Conservation (phyloP, 371 early-diverging fungal species). For the Cokeromyces recurvatus region DNA sequence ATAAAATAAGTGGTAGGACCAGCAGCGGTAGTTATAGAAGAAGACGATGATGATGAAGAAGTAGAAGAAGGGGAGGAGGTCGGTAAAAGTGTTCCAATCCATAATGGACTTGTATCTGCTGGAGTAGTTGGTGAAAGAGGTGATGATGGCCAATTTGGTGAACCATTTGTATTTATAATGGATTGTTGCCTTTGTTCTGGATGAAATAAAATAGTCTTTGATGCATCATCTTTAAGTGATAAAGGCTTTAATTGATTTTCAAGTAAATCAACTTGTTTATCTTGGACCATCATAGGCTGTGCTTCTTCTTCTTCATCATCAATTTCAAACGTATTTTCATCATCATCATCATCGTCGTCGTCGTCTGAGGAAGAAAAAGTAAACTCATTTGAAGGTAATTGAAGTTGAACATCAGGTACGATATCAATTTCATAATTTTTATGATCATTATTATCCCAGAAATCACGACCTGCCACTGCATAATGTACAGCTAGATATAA, state of each 20-base stretch:
- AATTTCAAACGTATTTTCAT: slow-evolving; percentile 10
- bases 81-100: not conserved
- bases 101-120: slow-evolving; percentile 7
- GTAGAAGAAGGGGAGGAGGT: not conserved
- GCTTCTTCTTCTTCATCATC: not conserved
- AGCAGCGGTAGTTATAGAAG: too few relatives aligned
- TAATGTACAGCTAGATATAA: slow-evolving; percentile 32
- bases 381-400: slow-evolving; percentile 11
- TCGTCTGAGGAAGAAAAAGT: too few relatives aligned
- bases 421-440: slow-evolving; percentile 50
- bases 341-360: slow-evolving; percentile 9
- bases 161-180: not conserved
- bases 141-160: slow-evolving; percentile 6
- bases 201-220: not conserved
- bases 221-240: slow-evolving; percentile 1
- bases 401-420: slow-evolving; percentile 5
- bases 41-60: too few relatives aligned
- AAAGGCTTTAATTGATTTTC: not conserved
- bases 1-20: too few relatives aligned
- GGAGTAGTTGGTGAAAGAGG: slow-evolving; percentile 18
- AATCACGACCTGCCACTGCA: slow-evolving; percentile 54
- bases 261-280: not conserved
- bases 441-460: slow-evolving; percentile 83
- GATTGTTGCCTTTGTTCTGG: not conserved
- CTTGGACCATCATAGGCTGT: not conserved